Conservation (phyloP, 768 basidiomycete genomes). For the Auricularia sp. region DNA sequence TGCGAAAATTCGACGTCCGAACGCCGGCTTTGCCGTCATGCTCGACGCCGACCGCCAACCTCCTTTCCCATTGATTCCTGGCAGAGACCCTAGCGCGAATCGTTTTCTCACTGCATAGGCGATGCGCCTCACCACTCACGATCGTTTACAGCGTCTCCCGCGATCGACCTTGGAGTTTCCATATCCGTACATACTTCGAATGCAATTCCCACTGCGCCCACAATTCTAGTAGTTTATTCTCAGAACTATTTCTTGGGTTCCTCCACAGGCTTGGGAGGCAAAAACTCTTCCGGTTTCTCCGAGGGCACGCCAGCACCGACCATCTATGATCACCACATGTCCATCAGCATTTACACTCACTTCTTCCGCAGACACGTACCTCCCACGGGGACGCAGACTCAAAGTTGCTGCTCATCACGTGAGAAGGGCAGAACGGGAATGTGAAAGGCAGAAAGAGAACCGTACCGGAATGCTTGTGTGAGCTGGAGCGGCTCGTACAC, state of each 20-base stretch:
- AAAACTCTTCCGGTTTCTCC: background rate
- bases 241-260: background rate
- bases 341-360: background rate
- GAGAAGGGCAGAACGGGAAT: background rate
- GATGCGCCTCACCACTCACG: too few relatives aligned
- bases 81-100: too few relatives aligned
- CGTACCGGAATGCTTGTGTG: constrained; percentile 93
- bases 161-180: too few relatives aligned
- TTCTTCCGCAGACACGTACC: constrained; percentile 31
- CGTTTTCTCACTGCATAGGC: too few relatives aligned
- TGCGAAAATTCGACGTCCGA: background rate
- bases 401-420: constrained; percentile 60
- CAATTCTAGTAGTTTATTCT: too few relatives aligned
- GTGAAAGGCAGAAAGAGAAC: constrained; percentile 2
- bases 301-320: background rate
- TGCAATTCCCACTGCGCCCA: too few relatives aligned
- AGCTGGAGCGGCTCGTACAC: constrained; percentile 97
- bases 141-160: too few relatives aligned
- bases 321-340: background rate
- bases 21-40: background rate
- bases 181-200: too few relatives aligned
- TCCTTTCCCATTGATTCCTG: background rate
- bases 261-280: constrained; percentile 1
- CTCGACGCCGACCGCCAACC: background rate
- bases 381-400: constrained; percentile 93